Evolutionary conservation across 2,329 filamentous ascomycete genomes (phyloP).

Genomic region (Penicillium aurantiogriseum): DNA sequence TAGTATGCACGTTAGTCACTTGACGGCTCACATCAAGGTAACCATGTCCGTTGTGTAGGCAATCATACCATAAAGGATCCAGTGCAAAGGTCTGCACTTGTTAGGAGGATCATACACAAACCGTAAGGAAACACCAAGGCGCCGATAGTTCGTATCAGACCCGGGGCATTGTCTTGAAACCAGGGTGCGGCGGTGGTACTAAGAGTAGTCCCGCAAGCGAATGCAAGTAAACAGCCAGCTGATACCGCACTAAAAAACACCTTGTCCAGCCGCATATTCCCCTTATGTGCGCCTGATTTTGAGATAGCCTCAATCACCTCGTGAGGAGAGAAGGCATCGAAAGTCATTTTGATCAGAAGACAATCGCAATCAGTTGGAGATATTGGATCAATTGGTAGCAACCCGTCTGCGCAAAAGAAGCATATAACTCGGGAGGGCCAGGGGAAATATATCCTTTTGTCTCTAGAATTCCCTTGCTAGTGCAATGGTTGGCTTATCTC

Average conservation of each 20-base stretch:
- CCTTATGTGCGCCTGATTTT: conserved; percentile 52
- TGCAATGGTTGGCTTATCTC: not conserved
- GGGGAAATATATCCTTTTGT: no score
- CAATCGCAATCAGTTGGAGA: not conserved
- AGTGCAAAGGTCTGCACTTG: conserved; percentile 51
- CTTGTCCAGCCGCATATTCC: conserved; percentile 54
- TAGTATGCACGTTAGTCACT: conserved; percentile 10
- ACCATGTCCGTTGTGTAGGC: no score
- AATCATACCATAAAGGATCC: conserved; percentile 44
- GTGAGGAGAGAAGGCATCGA: conserved; percentile 47
- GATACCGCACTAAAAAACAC: conserved; percentile 53
- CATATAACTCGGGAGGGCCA: no score
- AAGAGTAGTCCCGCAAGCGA: conserved; percentile 51
- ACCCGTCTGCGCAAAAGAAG: no score
- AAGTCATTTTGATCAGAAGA: conserved; percentile 12
- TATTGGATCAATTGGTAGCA: not conserved
- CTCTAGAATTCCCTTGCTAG: not conserved
- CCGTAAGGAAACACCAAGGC: conserved; percentile 53
- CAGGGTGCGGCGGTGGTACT: conserved; percentile 48
- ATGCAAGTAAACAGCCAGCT: conserved; percentile 53
- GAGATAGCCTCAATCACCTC: conserved; percentile 54
- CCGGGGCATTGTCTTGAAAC: conserved; percentile 51
- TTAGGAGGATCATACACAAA: conserved; percentile 51
- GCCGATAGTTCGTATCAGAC: conserved; percentile 47
- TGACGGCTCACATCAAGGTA: not conserved